A percentile compares a stretch with the other conserved stretches of the same genome.
Evolutionary conservation across 2,329 filamentous ascomycete genomes (phyloP).

Genomic region (Saccharata proteae): DNA sequence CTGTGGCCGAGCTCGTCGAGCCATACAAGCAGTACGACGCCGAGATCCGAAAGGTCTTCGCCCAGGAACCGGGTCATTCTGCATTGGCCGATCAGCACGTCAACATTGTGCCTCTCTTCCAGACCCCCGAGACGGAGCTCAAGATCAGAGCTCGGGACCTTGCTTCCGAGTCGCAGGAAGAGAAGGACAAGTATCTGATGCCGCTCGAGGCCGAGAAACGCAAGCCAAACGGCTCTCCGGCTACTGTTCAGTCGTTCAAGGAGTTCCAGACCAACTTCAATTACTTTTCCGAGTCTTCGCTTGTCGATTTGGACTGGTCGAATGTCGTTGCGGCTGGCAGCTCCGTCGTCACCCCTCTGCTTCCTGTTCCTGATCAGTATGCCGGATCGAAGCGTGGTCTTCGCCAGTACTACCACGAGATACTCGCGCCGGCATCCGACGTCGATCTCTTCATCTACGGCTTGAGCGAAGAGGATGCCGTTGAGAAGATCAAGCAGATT

Average conservation of each 20-base stretch:
- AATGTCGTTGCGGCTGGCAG: conserved; percentile 76
- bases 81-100: conserved; percentile 44
- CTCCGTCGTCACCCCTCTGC: conserved; percentile 64
- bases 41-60: conserved; percentile 53
- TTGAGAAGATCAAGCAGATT: conserved; percentile 76
- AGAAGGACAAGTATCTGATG: conserved; percentile 59
- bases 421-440: conserved; percentile 70
- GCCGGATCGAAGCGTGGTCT: conserved; percentile 28
- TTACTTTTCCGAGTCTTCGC: conserved; percentile 67
- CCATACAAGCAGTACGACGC: conserved; percentile 59
- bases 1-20: conserved; percentile 46
- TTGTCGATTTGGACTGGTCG: conserved; percentile 66
- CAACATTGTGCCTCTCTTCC: conserved; percentile 57
- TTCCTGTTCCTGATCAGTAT: conserved; percentile 48
- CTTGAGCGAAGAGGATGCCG: conserved; percentile 60
- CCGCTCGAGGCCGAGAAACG: conserved; percentile 49
- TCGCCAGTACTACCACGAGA: conserved; percentile 62
- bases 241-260: conserved; percentile 53
- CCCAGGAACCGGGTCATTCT: conserved; percentile 52
- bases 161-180: conserved; percentile 43
- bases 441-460: conserved; percentile 81
- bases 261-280: conserved; percentile 72
- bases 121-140: conserved; percentile 39
- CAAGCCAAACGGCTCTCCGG: conserved; percentile 49
- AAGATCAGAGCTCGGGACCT: conserved; percentile 51